phyloP scores from a whole-genome alignment of 2,329 filamentous ascomycete genomes.

The Fragosphaeria purpurea region DNA sequence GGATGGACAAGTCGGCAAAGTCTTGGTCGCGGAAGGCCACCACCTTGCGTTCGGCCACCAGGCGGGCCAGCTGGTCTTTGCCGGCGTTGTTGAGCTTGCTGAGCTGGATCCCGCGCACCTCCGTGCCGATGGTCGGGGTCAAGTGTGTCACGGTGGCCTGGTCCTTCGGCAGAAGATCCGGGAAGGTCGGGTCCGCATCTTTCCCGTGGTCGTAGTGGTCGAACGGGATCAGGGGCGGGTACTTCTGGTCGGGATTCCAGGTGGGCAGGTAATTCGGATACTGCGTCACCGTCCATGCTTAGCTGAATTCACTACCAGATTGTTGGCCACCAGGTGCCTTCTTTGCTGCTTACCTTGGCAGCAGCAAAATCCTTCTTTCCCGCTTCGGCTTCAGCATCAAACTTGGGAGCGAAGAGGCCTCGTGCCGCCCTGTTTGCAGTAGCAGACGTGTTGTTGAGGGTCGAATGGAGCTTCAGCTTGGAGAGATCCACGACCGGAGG shows the following conservation, averaged over 20 bases:
- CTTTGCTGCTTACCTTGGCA: neutral
- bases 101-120: slow-evolving; percentile 57
- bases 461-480: neutral
- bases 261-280: slow-evolving; percentile 57
- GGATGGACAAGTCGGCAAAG: slow-evolving; percentile 51
- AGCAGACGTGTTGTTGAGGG: neutral
- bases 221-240: slow-evolving; percentile 52
- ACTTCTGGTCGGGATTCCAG: slow-evolving; percentile 49
- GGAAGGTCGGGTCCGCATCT: slow-evolving; percentile 53
- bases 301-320: neutral
- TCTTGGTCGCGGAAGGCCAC: slow-evolving; percentile 64
- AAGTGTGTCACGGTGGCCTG: slow-evolving; percentile 40
- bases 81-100: slow-evolving; percentile 50
- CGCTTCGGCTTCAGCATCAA: slow-evolving; percentile 1
- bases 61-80: slow-evolving; percentile 59
- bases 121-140: slow-evolving; percentile 57
- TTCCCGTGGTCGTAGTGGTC: slow-evolving; percentile 60
- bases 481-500: neutral
- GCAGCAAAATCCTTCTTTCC: neutral
- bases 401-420: neutral
- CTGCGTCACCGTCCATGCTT: slow-evolving; percentile 12
- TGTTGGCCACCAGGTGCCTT: no score
- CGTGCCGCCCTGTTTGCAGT: neutral
- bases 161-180: slow-evolving; percentile 46
- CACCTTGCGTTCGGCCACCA: slow-evolving; percentile 59